Evolutionary conservation across 2,329 filamentous ascomycete genomes (phyloP).

Genomic region (Botryotinia convoluta): DNA sequence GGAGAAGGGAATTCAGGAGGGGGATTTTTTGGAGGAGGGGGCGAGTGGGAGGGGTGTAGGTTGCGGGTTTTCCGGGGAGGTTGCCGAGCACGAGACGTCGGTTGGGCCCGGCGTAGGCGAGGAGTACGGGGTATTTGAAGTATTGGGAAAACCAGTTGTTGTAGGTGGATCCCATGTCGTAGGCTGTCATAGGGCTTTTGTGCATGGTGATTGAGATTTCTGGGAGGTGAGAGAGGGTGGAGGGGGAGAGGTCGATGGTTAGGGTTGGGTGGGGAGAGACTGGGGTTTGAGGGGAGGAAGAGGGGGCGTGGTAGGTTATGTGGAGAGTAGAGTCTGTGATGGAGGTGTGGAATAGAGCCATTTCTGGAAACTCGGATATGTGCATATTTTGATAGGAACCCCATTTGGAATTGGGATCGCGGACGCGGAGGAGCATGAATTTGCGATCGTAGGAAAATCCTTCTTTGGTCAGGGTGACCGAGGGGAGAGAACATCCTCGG

Average conservation of each 20-base stretch:
- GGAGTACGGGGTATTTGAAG: conserved; percentile 59
- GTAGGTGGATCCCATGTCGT: conserved; percentile 59
- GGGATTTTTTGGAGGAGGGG: conserved; percentile 27
- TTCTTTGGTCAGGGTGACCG: conserved; percentile 55
- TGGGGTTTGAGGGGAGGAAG: not conserved
- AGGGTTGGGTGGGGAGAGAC: conserved; percentile 39
- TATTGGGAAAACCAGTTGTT: conserved; percentile 66
- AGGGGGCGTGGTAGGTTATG: conserved; percentile 41
- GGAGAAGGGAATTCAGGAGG: conserved; percentile 25
- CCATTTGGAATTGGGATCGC: conserved; percentile 33
- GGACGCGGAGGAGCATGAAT: conserved; percentile 65
- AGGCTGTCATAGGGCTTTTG: conserved; percentile 55
- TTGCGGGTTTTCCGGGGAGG: conserved; percentile 27
- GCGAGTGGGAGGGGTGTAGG: conserved; percentile 20
- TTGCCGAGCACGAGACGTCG: conserved; percentile 59
- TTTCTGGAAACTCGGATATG: conserved; percentile 54
- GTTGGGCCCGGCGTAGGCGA: conserved; percentile 64
- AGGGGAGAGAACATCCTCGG: conserved; percentile 55
- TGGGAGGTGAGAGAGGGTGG: conserved; percentile 44
- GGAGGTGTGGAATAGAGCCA: conserved; percentile 63
- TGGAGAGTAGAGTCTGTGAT: conserved; percentile 45
- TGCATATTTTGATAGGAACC: conserved; percentile 56
- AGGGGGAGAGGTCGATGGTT: conserved; percentile 56
- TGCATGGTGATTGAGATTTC: conserved; percentile 57
- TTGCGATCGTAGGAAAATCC: conserved; percentile 65